Evolutionary conservation across 139 green algal genomes (phyloP), one percentile per base, ranked within the genome.

Genomic region (Chlorella sp.): DNA sequence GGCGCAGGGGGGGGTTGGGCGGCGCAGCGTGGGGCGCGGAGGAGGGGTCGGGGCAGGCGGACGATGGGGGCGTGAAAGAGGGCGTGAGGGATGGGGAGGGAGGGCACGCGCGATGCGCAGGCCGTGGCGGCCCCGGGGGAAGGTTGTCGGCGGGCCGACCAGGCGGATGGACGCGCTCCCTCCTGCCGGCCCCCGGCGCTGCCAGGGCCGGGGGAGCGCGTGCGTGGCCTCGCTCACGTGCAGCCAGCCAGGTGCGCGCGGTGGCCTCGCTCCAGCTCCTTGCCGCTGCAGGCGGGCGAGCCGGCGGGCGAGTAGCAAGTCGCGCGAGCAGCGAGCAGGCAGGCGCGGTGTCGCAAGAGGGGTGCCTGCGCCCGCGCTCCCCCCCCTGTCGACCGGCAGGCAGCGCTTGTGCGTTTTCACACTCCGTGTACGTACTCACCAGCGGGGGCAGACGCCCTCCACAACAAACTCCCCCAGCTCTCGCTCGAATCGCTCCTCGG

Each of bases 391-490:
- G n/a, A n/a, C n/a, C n/a, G n/a, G n/a, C n/a, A n/a, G n/a, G n/a
- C n/a, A n/a, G n/a, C n/a, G n/a, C n/a, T n/a, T n/a, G n/a, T n/a
- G n/a, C n/a, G n/a, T n/a, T n/a, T n/a, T n/a, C n/a, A n/a, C n/a
- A n/a, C n/a, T n/a, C n/a, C n/a, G n/a, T n/a, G n/a, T n/a, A n/a
- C n/a, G n/a, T n/a, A n/a, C n/a, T n/a, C n/a, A n/a, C n/a, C 79
- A 84, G 48, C 76, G 76, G 23, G 79, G 79, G 56, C 79, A 84
- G 17, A 38, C 21, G 5, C 56, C 79, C 12, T 77, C 45, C 45
- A 80, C 72, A 4, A 77, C 31, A 42, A 80, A 80, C 61, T 73
- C 12, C 19, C 72, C 79, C 21, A 84, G 51, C 53, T 84, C 50
- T 33, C 65, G 42, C 29, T 77, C 72, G 43, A 84, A 76, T 8